Evolutionary conservation across 768 basidiomycete genomes (phyloP), one percentile per base, ranked within the genome.

Genomic region (Asterophora parasitica): DNA sequence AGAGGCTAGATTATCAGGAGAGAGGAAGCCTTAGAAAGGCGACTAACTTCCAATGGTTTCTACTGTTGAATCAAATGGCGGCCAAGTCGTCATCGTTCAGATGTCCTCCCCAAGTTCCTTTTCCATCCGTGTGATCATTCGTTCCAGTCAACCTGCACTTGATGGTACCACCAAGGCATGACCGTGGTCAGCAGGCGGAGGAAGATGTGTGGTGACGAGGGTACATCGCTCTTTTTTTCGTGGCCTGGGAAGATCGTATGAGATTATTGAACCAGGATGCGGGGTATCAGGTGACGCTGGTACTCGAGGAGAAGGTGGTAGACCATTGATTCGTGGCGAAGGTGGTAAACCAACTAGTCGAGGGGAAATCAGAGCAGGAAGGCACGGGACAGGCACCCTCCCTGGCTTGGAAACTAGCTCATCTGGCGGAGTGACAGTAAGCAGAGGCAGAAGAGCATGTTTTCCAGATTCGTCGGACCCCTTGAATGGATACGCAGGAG

Each of bases 111-210:
- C 27, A 30, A 47, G 42, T 40, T 50, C 53, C 42, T 27, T 35
- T 45, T 50, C 49, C 42, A 54, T 54, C 44, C 32, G 32, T 20
- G 42, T 54, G 38, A 51, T 54, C 40, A 45, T 48, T 16, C 46
- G 46, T 12, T 51, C 49, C 49, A 46, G 30, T n/a, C 45, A 32
- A 37, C 49, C 49, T 10, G 49, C 44, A 42, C 52, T 51, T 19
- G 48, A 40, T 15, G 49, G 35, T 7, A 17, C 42, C 10, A 44
- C 42, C 19, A 26, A 19, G 42, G 17, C 3, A 13, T 7, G 26
- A 36, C 2, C 26, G 30, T 37, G 11, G 3, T 44, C 28, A 11
- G 34, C 19, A 19, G 39, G 37, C 17, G 41, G 11, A 3, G 43
- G 27, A 37, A 30, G 33, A 31, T 10, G 39, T 27, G 41, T 27